Base-by-base conservation (phyloP, 2,329 filamentous ascomycete genomes). In the Aureobasidium sp. region DNA sequence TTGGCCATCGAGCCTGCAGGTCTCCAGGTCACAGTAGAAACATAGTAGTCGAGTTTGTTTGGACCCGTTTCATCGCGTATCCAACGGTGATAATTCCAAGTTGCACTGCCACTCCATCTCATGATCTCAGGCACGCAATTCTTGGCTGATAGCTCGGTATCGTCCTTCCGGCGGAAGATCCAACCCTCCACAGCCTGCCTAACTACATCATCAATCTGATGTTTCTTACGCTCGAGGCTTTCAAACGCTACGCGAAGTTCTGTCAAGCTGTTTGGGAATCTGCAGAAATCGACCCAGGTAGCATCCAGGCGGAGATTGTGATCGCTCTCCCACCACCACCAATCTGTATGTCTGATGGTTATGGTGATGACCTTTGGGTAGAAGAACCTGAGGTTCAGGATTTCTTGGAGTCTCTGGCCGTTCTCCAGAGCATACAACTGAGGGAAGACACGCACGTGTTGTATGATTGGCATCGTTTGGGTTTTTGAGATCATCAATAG, bases 231-330 rank as follows among this genome's bases (percentile, higher is more conserved):
- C 56, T 76, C 72, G 7, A 82, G 62, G 2, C 77, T 79, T 69
- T 84, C 82, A 17, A 82, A 69, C 44, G 82, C 78, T 5, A 82
- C 70, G 29, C 69, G 67, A 2, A 84, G 66, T 50, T 76, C 73
- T 10, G 69, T 62, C 9, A 63, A 24, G 44, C 65, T 57, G 24
- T 55, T 27, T 17, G 51, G 63, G 13, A 64, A 55, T 37, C 27
- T 59, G 61, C 62, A 56, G 13, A 51, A 26, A 20, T 29, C 24
- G 36, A 72, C 63, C 71, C 71, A 73, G 3, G 9, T 20, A 12
- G 66, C 63, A 9, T 66, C 41, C 2, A 75, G 69, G 5, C 56
- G 55, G 6, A 73, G 67, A 0, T 67, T 61, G 6, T 64, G 57
- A 26, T 73, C 68, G 15, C 51, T 46, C 63, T 74, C 73, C 74